Conservation (phyloP, 2,329 filamentous ascomycete genomes). For the Corniculantispora saksenae region DNA sequence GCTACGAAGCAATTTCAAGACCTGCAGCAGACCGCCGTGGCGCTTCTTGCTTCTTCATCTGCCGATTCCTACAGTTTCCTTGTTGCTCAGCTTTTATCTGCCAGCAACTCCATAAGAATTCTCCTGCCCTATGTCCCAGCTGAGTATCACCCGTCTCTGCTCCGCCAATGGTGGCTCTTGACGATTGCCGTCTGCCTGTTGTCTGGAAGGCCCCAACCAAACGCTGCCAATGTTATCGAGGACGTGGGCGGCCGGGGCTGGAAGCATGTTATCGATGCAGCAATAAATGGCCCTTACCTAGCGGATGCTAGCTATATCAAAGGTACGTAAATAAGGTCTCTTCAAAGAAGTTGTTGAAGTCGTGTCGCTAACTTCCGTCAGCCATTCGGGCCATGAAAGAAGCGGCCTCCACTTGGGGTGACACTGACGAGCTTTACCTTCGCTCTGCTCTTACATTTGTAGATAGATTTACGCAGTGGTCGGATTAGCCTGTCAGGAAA, state of each 20-base stretch:
- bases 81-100: constrained; percentile 77
- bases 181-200: constrained; percentile 76
- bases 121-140: constrained; percentile 75
- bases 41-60: constrained; percentile 60
- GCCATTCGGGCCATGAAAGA: constrained; percentile 74
- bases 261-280: constrained; percentile 73
- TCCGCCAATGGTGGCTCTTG: constrained; percentile 90
- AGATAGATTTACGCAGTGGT: constrained; percentile 73
- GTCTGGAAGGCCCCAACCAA: constrained; percentile 71
- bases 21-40: constrained; percentile 63
- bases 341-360: background rate
- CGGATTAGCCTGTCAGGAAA: no score
- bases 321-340: constrained; percentile 46
- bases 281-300: constrained; percentile 65
- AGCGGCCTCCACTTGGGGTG: constrained; percentile 73
- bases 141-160: constrained; percentile 69
- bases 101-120: constrained; percentile 85
- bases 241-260: constrained; percentile 70
- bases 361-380: constrained; percentile 31
- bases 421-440: constrained; percentile 65
- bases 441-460: constrained; percentile 70
- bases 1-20: constrained; percentile 74
- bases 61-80: constrained; percentile 77
- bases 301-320: constrained; percentile 86
- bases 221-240: constrained; percentile 60